Evolutionary conservation across 805 yeast genomes (phyloP), one percentile per base, ranked within the genome.

Genomic region (Sungouiella thailandica): DNA sequence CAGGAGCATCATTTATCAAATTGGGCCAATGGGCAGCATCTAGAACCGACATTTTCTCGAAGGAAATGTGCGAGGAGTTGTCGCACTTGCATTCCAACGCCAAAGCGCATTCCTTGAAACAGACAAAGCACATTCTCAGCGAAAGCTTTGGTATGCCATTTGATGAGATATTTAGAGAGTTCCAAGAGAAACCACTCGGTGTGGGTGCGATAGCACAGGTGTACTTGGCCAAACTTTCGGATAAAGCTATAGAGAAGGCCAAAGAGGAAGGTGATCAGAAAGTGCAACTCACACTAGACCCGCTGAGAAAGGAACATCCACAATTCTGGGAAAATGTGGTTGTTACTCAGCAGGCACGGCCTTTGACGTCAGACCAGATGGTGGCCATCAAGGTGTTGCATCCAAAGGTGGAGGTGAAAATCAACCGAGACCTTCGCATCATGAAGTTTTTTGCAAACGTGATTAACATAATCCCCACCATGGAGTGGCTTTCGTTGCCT

Each of bases 181-280:
- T 93, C 49, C 62, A 74, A 22, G 78, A 75, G 18, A 67, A 55
- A 24, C 97, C 97, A 0, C 62, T 89, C 5, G 98, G 98, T 1
- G 90, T 90, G n/a, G 98, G 98, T 10, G 96, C 98, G 2, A 93
- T 93, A 63, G 98, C 96, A 1, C 98, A 93, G 58, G 98, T 93
- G 3, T 85, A 90, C 58, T 58, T 74, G 24, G 97, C 84, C 1
- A 78, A 76, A 43, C 58, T 86, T 16, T 72, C 78, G 11, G 52
- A 59, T 12, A 60, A 61, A 25, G 70, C 72, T 9, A 56, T 75
- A 15, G 49, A 57, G 7, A 56, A 57, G 37, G 65, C 62, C 13
- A 55, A 49, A 20, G 57, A 49, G 2, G 55, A 49, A 25, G 61
- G 57, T 16, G 54, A 52, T 2, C 19, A 25, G 5, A 34, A 40